phyloP scores from a whole-genome alignment of 176 grass and related monocot species.

The Avena sativa region DNA sequence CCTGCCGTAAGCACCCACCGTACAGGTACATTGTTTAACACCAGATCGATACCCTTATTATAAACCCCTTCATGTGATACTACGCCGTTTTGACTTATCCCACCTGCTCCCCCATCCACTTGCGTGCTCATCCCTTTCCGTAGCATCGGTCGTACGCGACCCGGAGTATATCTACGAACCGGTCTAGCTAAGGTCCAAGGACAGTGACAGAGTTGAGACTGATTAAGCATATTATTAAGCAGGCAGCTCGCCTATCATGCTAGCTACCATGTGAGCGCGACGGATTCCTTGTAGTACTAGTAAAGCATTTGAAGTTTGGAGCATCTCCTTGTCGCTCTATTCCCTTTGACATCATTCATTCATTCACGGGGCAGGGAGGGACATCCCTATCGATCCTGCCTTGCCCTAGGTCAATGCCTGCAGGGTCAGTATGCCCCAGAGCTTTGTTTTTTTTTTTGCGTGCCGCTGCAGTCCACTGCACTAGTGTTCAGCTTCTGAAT shows the following conservation, averaged over 20 bases:
- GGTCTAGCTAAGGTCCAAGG: constrained; percentile 25
- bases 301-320: constrained; percentile 46
- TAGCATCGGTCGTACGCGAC: constrained; percentile 15
- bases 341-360: constrained; percentile 41
- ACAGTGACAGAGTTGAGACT: background rate
- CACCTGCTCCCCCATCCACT: constrained; percentile 48
- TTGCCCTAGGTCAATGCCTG: constrained; percentile 43
- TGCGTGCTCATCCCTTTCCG: background rate
- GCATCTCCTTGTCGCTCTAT: constrained; percentile 48
- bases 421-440: background rate
- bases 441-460: background rate
- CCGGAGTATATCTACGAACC: background rate
- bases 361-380: background rate
- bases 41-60: background rate
- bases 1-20: background rate
- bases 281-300: background rate
- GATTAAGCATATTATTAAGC: background rate
- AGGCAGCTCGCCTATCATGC: constrained; percentile 4
- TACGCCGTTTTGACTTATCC: constrained; percentile 53
- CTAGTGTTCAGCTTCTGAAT: background rate
- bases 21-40: constrained; percentile 4
- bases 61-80: constrained; percentile 25
- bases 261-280: constrained; percentile 2
- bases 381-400: constrained; percentile 35
- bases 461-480: background rate